A percentile compares a stretch with the other conserved stretches of the same genome.
Evolutionary conservation across 78 protist genomes (phyloP).

Genomic region (slime mould (Dictyostelium discoideum)): dicty_2.7 NC_007090.3:5062001-5062500

Average conservation of each 20-base stretch:
- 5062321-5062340: not conserved
- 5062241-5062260: not conserved
- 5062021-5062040: not conserved
- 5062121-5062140: not conserved
- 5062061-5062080: not conserved
- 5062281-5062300: not conserved
- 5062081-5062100: not conserved
- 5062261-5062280: too few relatives aligned
- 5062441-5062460: not conserved
- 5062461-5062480: not conserved
- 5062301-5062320: not conserved
- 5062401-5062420: not conserved
- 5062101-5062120: too few relatives aligned
- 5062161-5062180: not conserved
- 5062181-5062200: conserved; percentile 24
- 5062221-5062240: not conserved
- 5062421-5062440: not conserved
- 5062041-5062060: not conserved
- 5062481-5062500: not conserved
- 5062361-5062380: not conserved
- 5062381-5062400: not conserved
- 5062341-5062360: not conserved
- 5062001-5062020: not conserved
- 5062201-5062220: not conserved
- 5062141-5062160: not conserved